These are phyloP conservation scores for Trematosphaeria pertusa DNA, from an alignment of 2,329 filamentous ascomycete species.

Conservation along the genomic window DNA sequence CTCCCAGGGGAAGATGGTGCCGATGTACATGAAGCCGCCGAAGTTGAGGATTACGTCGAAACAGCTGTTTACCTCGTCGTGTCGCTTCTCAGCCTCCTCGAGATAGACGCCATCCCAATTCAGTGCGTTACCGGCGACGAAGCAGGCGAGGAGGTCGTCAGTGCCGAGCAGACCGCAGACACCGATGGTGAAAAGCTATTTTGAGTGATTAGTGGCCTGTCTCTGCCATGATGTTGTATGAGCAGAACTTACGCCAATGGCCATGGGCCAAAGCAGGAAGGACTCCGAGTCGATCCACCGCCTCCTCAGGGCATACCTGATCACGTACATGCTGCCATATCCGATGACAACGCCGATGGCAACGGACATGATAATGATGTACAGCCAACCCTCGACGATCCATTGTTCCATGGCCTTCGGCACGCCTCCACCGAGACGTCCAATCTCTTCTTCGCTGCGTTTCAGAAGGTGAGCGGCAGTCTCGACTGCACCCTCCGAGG, in stretches of 20 bases:
- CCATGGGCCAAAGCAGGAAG: constrained; percentile 60
- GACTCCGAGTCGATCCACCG: constrained; percentile 61
- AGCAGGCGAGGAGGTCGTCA: constrained; percentile 67
- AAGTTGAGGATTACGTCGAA: constrained; percentile 67
- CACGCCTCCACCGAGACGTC: constrained; percentile 60
- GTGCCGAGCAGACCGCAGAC: constrained; percentile 65
- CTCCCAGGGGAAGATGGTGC: constrained; percentile 62
- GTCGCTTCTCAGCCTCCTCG: constrained; percentile 61
- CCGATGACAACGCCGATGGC: constrained; percentile 62
- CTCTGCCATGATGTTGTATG: constrained; percentile 49
- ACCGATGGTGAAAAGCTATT: constrained; percentile 64
- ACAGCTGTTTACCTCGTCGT: constrained; percentile 67
- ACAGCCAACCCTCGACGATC: constrained; percentile 67
- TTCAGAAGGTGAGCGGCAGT: constrained; percentile 14
- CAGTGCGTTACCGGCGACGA: constrained; percentile 64
- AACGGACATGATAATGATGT: constrained; percentile 62
- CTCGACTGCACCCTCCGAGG: constrained; percentile 2
- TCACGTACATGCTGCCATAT: constrained; percentile 54
- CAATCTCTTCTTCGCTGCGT: constrained; percentile 49
- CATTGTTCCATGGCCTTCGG: constrained; percentile 63
- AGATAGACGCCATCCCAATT: constrained; percentile 70
- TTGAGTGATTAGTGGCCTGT: neutral
- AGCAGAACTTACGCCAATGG: constrained; percentile 51
- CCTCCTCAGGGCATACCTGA: constrained; percentile 54
- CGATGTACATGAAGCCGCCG: constrained; percentile 67